Evolutionary conservation across 1,139 yeast species (phyloP).

Genomic region (Saccharomycopsis crataegensis): DNA sequence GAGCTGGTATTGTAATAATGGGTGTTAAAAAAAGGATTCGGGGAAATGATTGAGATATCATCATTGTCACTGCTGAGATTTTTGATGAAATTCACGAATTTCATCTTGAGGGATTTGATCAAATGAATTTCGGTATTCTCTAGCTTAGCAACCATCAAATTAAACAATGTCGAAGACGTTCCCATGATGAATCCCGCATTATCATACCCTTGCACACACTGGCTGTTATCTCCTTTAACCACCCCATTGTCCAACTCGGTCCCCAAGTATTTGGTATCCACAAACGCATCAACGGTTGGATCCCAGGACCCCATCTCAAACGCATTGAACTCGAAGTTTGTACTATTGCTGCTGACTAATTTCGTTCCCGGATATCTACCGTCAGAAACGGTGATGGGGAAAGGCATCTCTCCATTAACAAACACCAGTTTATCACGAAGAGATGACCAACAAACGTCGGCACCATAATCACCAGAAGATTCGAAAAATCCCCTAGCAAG

Average conservation of each 20-base stretch:
- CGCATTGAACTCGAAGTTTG: slow-evolving; percentile 47
- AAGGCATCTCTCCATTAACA: slow-evolving; percentile 61
- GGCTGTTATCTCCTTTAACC: slow-evolving; percentile 23
- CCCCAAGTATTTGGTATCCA: slow-evolving; percentile 62
- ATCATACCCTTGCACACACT: slow-evolving; percentile 63
- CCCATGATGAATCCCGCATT: slow-evolving; percentile 71
- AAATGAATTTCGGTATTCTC: slow-evolving; percentile 11
- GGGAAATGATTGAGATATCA: slow-evolving; percentile 27
- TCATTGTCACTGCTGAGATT: slow-evolving; percentile 17
- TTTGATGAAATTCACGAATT: slow-evolving; percentile 20
- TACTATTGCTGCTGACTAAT: slow-evolving; percentile 56
- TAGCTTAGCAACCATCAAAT: slow-evolving; percentile 38
- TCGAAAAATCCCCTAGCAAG: slow-evolving; percentile 12
- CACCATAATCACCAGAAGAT: slow-evolving; percentile 40
- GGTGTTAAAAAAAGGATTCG: slow-evolving; percentile 65
- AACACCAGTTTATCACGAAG: slow-evolving; percentile 32
- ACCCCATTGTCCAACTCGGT: slow-evolving; percentile 56
- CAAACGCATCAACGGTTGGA: slow-evolving; percentile 35
- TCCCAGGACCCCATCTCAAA: slow-evolving; percentile 46
- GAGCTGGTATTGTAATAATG: neutral
- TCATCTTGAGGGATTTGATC: slow-evolving; percentile 12
- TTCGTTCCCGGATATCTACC: slow-evolving; percentile 66
- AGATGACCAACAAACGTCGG: slow-evolving; percentile 32
- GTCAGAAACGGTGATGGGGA: slow-evolving; percentile 57
- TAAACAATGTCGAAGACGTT: slow-evolving; percentile 69